Base-by-base conservation (phyloP, 1,284 basidiomycete species). In the Austropuccinia psidii region DNA sequence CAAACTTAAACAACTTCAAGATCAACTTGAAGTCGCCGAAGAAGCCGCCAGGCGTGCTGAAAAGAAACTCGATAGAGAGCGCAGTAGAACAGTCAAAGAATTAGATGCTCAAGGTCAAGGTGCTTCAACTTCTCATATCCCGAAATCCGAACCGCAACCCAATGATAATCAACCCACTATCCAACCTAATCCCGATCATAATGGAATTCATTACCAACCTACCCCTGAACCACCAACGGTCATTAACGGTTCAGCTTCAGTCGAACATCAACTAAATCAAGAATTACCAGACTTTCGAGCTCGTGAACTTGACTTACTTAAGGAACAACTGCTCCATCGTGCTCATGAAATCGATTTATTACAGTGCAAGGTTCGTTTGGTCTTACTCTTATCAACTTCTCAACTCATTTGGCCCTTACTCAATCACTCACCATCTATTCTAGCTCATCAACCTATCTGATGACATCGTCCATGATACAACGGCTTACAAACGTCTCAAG, bases 381-480 rank as follows among this genome's bases (percentile, higher is more conserved):
- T 66, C 19, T 54, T 21, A 24, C 17, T 52, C 60, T 43, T 9
- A 29, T 54, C 43, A 15, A 21, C 21, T 55, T 24, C 35, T 33
- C 4, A 19, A 55, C 21, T 15, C 50, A 47, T 19, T 45, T 17
- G 2, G 24, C 43, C 35, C 37, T 43, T 37, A 49, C 49, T 54
- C 37, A 21, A 55, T 66, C 27, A 41, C 43, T 35, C 50, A 39
- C 49, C n/a, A 52, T 6, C 41, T 31, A 8, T 2, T 29, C 9
- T 65, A 78, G 77, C 77, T 78, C 47, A 75, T 76, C 55, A 75
- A 76, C 62, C 45, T 79, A 11, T 77, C 78, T 15, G 76, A 78
- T 29, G 78, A 79, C 19, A 45, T 76, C 35, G 73, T 80, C 37
- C 64, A 73, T 17, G 76, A 80, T 47, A 75, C 75, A 15, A 43